Evolutionary conservation across 805 yeast genomes (phyloP).

Genomic region (Ogataea naganishii): DNA sequence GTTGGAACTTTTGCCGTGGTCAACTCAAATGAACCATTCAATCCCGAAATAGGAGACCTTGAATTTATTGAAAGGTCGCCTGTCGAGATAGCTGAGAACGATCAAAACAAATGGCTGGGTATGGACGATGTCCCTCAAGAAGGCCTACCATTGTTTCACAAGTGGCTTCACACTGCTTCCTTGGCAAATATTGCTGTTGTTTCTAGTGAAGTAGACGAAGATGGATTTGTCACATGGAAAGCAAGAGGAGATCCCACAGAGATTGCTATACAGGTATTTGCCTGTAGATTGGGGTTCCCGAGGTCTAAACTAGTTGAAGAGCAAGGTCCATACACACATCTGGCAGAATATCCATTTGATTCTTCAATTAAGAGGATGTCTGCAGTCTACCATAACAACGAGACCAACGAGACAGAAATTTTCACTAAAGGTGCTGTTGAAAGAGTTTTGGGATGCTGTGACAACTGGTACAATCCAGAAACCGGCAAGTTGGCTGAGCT

Average conservation of each 20-base stretch:
- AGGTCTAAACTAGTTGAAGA: conserved; percentile 36
- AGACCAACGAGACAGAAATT: conserved; percentile 16
- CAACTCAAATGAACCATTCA: conserved; percentile 51
- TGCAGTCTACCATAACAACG: conserved; percentile 37
- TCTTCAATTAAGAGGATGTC: conserved; percentile 70
- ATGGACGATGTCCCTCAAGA: conserved; percentile 11
- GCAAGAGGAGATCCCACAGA: conserved; percentile 90
- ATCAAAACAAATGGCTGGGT: conserved; percentile 23
- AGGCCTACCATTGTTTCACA: conserved; percentile 21
- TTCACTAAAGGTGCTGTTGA: conserved; percentile 76
- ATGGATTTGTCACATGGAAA: conserved; percentile 43
- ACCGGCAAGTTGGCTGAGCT: conserved; percentile 25
- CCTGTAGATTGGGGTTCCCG: conserved; percentile 45
- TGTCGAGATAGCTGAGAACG: conserved; percentile 26
- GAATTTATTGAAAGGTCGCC: conserved; percentile 28
- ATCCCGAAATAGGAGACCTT: conserved; percentile 52
- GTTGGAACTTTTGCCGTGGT: conserved; percentile 47
- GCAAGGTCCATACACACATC: conserved; percentile 27
- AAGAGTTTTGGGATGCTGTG: conserved; percentile 50
- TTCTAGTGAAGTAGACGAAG: conserved; percentile 34
- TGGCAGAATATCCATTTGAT: conserved; percentile 68
- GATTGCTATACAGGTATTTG: conserved; percentile 76
- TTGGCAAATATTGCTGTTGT: conserved; percentile 75
- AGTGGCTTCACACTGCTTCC: conserved; percentile 61
- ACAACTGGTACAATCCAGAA: conserved; percentile 37